Base-by-base conservation (phyloP, 306 rosid species). In the Astragalus glycyphyllos region DNA sequence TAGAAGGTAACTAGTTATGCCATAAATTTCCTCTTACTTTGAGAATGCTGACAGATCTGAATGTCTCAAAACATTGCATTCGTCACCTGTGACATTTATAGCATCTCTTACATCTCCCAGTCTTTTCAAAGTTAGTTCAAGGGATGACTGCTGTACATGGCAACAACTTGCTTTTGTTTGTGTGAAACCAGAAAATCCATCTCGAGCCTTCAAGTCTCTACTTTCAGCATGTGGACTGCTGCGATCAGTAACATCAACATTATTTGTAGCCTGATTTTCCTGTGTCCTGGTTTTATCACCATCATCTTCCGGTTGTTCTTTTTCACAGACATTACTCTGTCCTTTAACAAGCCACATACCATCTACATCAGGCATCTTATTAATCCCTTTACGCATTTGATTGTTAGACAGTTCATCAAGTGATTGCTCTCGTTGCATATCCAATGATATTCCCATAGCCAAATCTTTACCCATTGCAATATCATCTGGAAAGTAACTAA, bases 1-100 rank as follows among this genome's bases (percentile, higher is more conserved):
- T 26, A 26, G 31, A 71, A 60, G 53, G 47, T 34, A n/a, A n/a
- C n/a, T n/a, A 58, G 13, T 20, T 46, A 53, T 44, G 51, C 70
- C 10, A n/a, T 4, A 64, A 50, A 11, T 72, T 75, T 48, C 75
- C 74, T 50, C 81, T 64, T 83, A 86, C 96, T 82, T 89, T 29
- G 90, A 84, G 74, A 83, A 84, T 70, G 92, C 87, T 17, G 96
- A 83, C 62, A 79, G 81, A 67, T 77, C 78, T 44, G 86, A 85
- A 67, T 80, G 86, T 71, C 84, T 83, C 68, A 85, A 74, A 59
- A 79, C 72, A 81, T 77, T 89, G 73, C 55, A 74, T 69, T 84
- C 85, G 53, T 84, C 91, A 63, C 73, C 77, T 34, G 83, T 61
- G 51, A 76, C 81, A 79, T 14, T 66, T 41, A 59, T 78, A 29